phyloP scores from a whole-genome alignment of 2,329 filamentous ascomycete species.

The Pseudonectria buxi region DNA sequence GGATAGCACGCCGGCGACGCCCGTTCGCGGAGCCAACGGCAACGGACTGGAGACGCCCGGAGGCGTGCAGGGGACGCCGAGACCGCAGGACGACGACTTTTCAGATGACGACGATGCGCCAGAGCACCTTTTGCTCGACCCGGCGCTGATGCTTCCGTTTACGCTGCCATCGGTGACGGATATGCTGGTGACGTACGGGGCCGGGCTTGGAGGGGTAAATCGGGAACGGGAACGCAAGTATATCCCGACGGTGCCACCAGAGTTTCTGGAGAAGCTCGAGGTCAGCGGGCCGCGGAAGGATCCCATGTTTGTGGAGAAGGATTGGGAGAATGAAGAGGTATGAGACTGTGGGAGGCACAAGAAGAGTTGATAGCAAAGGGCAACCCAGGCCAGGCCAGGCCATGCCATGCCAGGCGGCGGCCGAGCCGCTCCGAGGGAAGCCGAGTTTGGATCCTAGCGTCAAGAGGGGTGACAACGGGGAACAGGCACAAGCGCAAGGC shows the following conservation, averaged over 20 bases:
- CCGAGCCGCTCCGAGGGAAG: no score
- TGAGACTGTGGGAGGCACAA: conserved; percentile 14
- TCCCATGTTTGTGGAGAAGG: conserved; percentile 55
- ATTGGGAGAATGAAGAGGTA: conserved; percentile 62
- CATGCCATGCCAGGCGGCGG: no score
- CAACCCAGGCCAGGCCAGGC: no score
- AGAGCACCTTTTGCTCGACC: conserved; percentile 74
- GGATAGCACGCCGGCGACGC: conserved; percentile 39
- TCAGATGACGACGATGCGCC: conserved; percentile 62
- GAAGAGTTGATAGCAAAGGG: neutral
- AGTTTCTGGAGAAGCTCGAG: conserved; percentile 87
- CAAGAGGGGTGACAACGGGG: neutral
- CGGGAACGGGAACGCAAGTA: conserved; percentile 90
- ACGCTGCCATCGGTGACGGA: conserved; percentile 93
- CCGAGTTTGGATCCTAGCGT: neutral
- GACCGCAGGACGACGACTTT: conserved; percentile 24
- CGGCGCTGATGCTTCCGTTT: conserved; percentile 88
- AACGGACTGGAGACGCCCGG: conserved; percentile 37
- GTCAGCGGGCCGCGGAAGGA: conserved; percentile 43
- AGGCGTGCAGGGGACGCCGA: conserved; percentile 35
- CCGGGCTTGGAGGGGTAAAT: conserved; percentile 89
- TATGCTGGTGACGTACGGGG: conserved; percentile 93
- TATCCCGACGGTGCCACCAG: conserved; percentile 87
- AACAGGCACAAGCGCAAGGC: no score
- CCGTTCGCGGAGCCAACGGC: conserved; percentile 36